Base-by-base conservation (phyloP, 345 rosid genomes). In the Populus euphratica region DNA sequence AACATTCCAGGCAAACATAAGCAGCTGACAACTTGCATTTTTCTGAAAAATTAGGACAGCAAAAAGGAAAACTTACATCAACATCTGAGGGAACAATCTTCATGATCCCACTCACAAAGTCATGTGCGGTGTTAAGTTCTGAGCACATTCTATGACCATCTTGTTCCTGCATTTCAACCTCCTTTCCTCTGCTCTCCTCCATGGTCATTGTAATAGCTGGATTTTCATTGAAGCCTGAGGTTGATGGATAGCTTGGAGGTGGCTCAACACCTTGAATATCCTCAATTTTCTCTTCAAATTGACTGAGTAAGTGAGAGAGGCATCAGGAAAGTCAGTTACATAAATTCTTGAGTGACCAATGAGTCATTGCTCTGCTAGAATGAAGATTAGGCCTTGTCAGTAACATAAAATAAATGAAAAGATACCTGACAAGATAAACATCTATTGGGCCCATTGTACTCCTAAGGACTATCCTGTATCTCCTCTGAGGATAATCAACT, bases 391-490 rank as follows among this genome's bases (percentile, higher is more conserved):
- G 12, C 27, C 52, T 49, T 1, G 61, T 43, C 72, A 36, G 35
- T 33, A 38, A 67, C 47, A 69, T 35, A 63, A 73, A 61, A 74
- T 17, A 69, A 76, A 77, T 6, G 17, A 73, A 54, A 78, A 82
- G 72, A 78, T 83, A 93, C 99, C 99, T 93, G 86, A 96, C 98
- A 67, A 96, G 94, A 77, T 91, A 96, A 85, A 96, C 97, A 82
- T 96, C 99, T 79, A 96, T 91, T 1, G 97, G 97, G 70, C 98
- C 99, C 98, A 93, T 96, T 65, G 99, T 89, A 81, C 98, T 96
- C 87, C 98, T 89, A 36, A 96, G 88, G 69, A 96, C 94, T 75
- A 96, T 91, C 87, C 97, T 90, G 76, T 91, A 96, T 81, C 97
- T 90, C 84, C 98, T 89, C 81, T 96, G 98, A 63, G 97, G 88